Evolutionary conservation across 2,329 filamentous ascomycete species (phyloP).

Genomic region (Penicillium sp.): DNA sequence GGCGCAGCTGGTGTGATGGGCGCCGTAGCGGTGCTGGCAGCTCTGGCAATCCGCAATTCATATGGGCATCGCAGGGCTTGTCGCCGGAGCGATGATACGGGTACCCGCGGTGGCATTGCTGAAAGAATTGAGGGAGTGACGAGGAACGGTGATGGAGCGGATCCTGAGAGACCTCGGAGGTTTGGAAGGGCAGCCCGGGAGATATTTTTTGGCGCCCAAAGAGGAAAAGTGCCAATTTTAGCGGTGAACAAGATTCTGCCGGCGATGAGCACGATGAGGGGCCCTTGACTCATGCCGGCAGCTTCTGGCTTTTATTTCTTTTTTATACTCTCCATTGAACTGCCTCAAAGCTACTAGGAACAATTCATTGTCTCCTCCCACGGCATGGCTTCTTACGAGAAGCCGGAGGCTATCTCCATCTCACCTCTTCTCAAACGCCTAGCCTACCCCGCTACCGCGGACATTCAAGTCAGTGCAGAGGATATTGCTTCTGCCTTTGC

Average conservation of each 20-base stretch:
- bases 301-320: background rate
- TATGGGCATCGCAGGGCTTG: constrained; percentile 38
- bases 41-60: constrained; percentile 39
- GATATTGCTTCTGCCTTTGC: constrained; percentile 90
- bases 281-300: constrained; percentile 16
- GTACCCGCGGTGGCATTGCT: constrained; percentile 56
- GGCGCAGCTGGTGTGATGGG: constrained; percentile 54
- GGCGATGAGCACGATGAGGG: constrained; percentile 10
- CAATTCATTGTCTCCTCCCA: background rate
- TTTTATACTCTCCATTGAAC: background rate
- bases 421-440: constrained; percentile 49
- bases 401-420: constrained; percentile 45
- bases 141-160: constrained; percentile 11
- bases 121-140: background rate
- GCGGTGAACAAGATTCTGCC: constrained; percentile 21
- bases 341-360: background rate
- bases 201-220: constrained; percentile 26
- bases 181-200: constrained; percentile 15
- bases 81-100: constrained; percentile 40
- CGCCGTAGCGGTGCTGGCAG: constrained; percentile 46
- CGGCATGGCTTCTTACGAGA: constrained; percentile 27
- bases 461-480: constrained; percentile 61
- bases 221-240: constrained; percentile 6
- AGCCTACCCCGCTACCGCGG: constrained; percentile 44
- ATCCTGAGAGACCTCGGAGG: constrained; percentile 10